A percentile compares a stretch with the other conserved stretches of the same genome.
These are phyloP conservation scores for Artemisia annua DNA, from an alignment of 129 eudicot genomes.

Conservation along the genomic window DNA sequence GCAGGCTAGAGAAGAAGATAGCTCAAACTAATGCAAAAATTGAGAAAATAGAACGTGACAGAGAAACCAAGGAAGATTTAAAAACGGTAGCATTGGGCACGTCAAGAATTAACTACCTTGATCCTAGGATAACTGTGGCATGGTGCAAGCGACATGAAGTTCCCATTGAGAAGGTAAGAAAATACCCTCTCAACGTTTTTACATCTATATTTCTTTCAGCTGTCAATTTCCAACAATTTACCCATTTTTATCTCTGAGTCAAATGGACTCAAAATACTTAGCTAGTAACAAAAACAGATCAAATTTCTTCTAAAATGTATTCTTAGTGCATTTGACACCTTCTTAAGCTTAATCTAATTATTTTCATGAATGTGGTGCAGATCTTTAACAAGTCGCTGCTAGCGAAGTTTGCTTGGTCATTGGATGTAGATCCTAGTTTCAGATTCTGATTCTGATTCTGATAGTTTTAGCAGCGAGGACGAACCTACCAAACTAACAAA, in stretches of 20 bases:
- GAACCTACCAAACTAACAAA: constrained; percentile 23
- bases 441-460: constrained; percentile 80
- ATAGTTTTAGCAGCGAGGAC: constrained; percentile 27
- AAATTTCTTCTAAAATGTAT: not conserved
- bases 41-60: constrained; percentile 79
- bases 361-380: constrained; percentile 43
- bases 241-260: not conserved
- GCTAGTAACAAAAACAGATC: no score
- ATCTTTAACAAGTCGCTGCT: constrained; percentile 87
- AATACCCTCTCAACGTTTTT: no score
- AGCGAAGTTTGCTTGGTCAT: constrained; percentile 93
- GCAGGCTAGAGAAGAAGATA: constrained; percentile 83
- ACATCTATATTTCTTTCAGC: no score
- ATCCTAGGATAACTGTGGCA: constrained; percentile 97
- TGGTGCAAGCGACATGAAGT: constrained; percentile 99
- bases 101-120: constrained; percentile 89
- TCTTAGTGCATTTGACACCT: no score
- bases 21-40: constrained; percentile 60
- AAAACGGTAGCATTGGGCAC: constrained; percentile 96
- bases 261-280: no score
- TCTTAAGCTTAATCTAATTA: no score
- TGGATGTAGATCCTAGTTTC: constrained; percentile 92
- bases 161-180: constrained; percentile 81
- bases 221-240: no score
- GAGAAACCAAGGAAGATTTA: constrained; percentile 76